Evolutionary conservation across 2,329 filamentous ascomycete species (phyloP).

Genomic region (Berkeleyomyces basicola): DNA sequence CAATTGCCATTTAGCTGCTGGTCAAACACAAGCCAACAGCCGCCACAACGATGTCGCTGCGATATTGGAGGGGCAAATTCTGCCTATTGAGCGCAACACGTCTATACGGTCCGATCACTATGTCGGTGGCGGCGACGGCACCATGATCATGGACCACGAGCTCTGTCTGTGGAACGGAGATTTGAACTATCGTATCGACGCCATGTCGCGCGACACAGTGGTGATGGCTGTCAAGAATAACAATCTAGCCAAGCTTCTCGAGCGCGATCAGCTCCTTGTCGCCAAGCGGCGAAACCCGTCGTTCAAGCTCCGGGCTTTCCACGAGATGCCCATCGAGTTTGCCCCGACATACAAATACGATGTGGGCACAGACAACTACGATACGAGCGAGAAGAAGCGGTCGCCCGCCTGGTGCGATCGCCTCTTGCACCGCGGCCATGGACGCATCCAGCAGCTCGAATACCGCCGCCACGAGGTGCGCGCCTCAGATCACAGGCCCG

Average conservation of each 20-base stretch:
- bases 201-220: constrained; percentile 86
- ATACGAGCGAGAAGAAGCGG: constrained; percentile 85
- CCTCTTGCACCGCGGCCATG: constrained; percentile 67
- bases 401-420: constrained; percentile 95
- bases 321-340: constrained; percentile 81
- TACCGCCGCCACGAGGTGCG: constrained; percentile 80
- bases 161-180: constrained; percentile 95
- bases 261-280: constrained; percentile 83
- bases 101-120: constrained; percentile 58
- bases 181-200: constrained; percentile 95
- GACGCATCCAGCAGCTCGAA: constrained; percentile 70
- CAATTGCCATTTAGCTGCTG: constrained; percentile 92
- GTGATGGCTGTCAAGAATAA: constrained; percentile 67
- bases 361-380: constrained; percentile 84
- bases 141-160: constrained; percentile 90
- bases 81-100: constrained; percentile 57
- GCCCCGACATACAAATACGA: constrained; percentile 98
- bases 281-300: constrained; percentile 77
- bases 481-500: constrained; percentile 83
- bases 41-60: constrained; percentile 85
- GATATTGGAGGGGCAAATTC: constrained; percentile 63
- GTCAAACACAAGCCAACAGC: constrained; percentile 75
- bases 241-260: constrained; percentile 72
- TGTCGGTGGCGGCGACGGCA: constrained; percentile 82
- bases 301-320: constrained; percentile 76